Evolutionary conservation across 83 land plant species (phyloP).

Genomic region (Picea abies): DNA sequence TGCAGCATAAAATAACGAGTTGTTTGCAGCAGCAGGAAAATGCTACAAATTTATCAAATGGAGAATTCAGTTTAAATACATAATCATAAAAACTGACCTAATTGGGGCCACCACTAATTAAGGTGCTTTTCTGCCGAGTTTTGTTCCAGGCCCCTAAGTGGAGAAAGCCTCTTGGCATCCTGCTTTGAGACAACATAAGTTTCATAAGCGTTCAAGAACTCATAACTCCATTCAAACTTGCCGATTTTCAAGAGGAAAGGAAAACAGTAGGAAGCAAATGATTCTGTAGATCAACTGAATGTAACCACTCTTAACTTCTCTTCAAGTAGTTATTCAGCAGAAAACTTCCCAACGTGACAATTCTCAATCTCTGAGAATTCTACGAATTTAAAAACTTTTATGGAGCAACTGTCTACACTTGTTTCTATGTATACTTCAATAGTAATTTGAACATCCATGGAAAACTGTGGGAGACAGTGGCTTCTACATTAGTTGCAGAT

Average conservation of each 20-base stretch:
- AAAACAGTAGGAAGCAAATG: slow-evolving; percentile 52
- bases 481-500: background rate
- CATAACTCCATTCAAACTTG: slow-evolving; percentile 22
- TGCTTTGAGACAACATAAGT: slow-evolving; percentile 65
- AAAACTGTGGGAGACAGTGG: background rate
- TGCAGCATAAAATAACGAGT: background rate
- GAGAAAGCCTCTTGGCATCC: slow-evolving; percentile 70
- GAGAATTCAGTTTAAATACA: slow-evolving; percentile 26
- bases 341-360: background rate
- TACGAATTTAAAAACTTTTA: background rate
- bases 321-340: slow-evolving; percentile 23
- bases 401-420: too few species aligned
- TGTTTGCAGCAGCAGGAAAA: slow-evolving; percentile 39
- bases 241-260: slow-evolving; percentile 44
- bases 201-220: slow-evolving; percentile 45
- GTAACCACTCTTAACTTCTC: slow-evolving; percentile 22
- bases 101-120: slow-evolving; percentile 60
- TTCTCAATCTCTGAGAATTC: background rate
- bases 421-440: background rate
- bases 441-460: background rate
- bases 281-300: slow-evolving; percentile 30
- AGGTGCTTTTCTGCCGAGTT: slow-evolving; percentile 53
- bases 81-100: slow-evolving; percentile 71
- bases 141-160: slow-evolving; percentile 61
- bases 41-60: slow-evolving; percentile 28